These are phyloP conservation scores for Boletus rubropictus DNA, from an alignment of 768 basidiomycete species.

Conservation along the genomic window DNA sequence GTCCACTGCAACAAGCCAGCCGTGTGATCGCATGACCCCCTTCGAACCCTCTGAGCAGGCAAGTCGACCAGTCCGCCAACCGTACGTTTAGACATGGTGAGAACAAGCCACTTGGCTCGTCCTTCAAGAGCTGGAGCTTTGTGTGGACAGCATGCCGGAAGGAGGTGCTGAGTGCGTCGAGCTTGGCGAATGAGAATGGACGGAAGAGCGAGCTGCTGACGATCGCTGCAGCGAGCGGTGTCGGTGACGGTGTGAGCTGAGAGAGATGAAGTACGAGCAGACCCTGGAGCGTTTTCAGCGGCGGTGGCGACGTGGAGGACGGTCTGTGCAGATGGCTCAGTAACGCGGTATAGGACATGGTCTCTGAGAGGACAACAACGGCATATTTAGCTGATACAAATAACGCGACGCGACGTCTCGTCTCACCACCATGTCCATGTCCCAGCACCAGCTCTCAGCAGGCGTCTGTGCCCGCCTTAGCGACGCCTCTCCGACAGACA, in stretches of 20 bases:
- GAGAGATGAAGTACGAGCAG: conserved; percentile 29
- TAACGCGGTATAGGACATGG: conserved; percentile 22
- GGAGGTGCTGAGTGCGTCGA: conserved; percentile 24
- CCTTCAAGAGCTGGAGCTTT: conserved; percentile 21
- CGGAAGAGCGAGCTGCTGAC: conserved; percentile 29
- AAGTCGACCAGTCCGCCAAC: conserved; percentile 46
- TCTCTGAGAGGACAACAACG: conserved; percentile 7
- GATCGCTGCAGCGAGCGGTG: conserved; percentile 30
- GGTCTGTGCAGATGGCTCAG: conserved; percentile 26
- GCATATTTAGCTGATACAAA: neutral
- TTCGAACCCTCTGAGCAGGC: conserved; percentile 52
- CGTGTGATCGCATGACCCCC: conserved; percentile 61
- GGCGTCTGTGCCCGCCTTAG: conserved; percentile 53
- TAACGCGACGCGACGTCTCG: conserved; percentile 13
- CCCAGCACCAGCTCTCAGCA: conserved; percentile 44
- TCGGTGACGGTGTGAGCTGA: conserved; percentile 24
- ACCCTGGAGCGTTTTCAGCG: conserved; percentile 21
- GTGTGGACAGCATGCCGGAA: conserved; percentile 31
- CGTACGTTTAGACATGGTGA: conserved; percentile 35
- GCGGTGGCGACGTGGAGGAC: conserved; percentile 8
- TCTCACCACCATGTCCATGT: conserved; percentile 25
- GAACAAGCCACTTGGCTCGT: conserved; percentile 28
- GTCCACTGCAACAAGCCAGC: conserved; percentile 57
- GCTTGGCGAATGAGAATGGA: conserved; percentile 27
- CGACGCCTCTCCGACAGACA: conserved; percentile 30